Conservation (phyloP, 225 moss, liverwort and hornwort genomes). For the Asterella californica region DNA sequence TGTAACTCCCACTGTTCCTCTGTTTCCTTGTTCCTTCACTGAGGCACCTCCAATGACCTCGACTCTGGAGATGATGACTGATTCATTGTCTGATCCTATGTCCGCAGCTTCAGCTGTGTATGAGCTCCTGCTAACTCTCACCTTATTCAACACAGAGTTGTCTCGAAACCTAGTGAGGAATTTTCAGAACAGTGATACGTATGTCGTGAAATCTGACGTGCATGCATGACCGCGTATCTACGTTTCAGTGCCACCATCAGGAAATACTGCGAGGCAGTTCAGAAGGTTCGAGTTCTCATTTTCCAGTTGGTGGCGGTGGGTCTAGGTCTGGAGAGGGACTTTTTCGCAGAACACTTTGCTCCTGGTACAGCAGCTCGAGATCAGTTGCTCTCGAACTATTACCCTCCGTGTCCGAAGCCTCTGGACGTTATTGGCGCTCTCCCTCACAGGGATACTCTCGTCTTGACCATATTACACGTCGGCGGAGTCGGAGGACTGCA, state of each 20-base stretch:
- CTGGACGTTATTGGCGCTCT: slow-evolving; percentile 31
- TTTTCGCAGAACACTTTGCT: slow-evolving; percentile 7
- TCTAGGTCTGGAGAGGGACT: slow-evolving; percentile 18
- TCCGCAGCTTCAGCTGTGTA: no score
- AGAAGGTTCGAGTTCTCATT: slow-evolving; percentile 17
- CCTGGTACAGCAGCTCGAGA: slow-evolving; percentile 17
- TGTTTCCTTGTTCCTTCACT: no score
- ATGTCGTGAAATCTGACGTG: no score
- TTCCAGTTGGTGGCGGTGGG: slow-evolving; percentile 20
- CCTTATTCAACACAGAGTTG: no score
- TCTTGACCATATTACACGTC: slow-evolving; percentile 33
- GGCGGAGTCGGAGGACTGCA: slow-evolving; percentile 43
- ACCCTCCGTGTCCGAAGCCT: slow-evolving; percentile 44
- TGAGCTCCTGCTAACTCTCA: no score
- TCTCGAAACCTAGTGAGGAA: no score
- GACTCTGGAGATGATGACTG: no score
- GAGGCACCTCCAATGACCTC: no score
- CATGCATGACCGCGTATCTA: no score
- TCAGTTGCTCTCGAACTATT: slow-evolving; percentile 42
- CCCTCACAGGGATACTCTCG: slow-evolving; percentile 40
- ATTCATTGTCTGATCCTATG: no score
- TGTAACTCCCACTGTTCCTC: no score
- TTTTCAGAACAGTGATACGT: no score
- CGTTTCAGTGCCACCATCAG: slow-evolving; percentile 12
- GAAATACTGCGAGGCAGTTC: slow-evolving; percentile 7